A percentile compares a stretch with the other conserved stretches of the same genome.
phyloP scores from a whole-genome alignment of 164 flowering plant genomes.

The Vitis labrusca region DNA sequence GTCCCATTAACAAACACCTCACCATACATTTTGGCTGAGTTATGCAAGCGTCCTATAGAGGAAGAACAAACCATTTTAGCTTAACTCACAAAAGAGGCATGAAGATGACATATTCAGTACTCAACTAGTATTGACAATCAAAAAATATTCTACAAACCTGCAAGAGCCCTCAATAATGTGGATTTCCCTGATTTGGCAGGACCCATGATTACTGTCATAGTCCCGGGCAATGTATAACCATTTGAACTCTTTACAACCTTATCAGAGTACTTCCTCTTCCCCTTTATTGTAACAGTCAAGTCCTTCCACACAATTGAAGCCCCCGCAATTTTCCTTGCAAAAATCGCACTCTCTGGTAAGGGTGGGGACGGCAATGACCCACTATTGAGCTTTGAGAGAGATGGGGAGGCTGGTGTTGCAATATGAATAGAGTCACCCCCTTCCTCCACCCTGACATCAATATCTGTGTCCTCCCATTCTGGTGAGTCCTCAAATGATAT shows the following conservation, averaged over 20 bases:
- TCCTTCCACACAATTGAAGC: slow-evolving; percentile 96
- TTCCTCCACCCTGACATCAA: slow-evolving; percentile 73
- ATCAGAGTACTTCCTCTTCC: slow-evolving; percentile 89
- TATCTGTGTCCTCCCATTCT: slow-evolving; percentile 94
- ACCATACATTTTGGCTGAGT: slow-evolving; percentile 79
- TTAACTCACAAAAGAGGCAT: neutral
- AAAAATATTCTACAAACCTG: slow-evolving; percentile 47
- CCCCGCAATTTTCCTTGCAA: slow-evolving; percentile 69
- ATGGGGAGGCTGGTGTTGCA: slow-evolving; percentile 71
- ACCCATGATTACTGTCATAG: slow-evolving; percentile 98
- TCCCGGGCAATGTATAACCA: slow-evolving; percentile 96
- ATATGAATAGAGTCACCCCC: slow-evolving; percentile 63
- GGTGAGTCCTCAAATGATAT: slow-evolving; percentile 99
- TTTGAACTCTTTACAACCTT: slow-evolving; percentile 87
- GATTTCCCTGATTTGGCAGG: slow-evolving; percentile 99
- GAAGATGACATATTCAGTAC: neutral
- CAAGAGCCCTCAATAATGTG: slow-evolving; percentile 79
- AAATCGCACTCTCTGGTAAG: slow-evolving; percentile 52
- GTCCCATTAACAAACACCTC: slow-evolving; percentile 93
- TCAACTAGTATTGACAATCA: neutral
- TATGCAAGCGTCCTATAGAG: slow-evolving; percentile 68
- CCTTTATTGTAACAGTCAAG: slow-evolving; percentile 84
- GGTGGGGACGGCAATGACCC: slow-evolving; percentile 81
- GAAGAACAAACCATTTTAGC: slow-evolving; percentile 10
- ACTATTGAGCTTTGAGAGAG: slow-evolving; percentile 83